Percentiles rank a stretch among this genome's conserved stretches.
These are phyloP conservation scores for Kodamaea kaohsiungensis DNA, from an alignment of 805 yeast genomes.

Conservation along the genomic window DNA sequence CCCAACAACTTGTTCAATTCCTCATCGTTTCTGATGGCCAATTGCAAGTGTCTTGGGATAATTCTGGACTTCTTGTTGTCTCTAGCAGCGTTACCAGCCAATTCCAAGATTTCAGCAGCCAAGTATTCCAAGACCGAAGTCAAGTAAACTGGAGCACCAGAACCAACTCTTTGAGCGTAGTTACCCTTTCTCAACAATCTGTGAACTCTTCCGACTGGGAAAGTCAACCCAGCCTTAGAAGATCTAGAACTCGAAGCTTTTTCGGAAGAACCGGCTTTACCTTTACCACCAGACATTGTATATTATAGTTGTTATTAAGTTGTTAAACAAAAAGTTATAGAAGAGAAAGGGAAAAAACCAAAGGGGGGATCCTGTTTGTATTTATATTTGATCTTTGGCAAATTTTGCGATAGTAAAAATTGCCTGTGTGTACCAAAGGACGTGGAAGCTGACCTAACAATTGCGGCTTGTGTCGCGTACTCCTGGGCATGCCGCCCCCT, in stretches of 20 bases:
- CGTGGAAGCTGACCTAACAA: background rate
- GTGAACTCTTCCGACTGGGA: constrained; percentile 54
- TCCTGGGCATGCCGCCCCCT: background rate
- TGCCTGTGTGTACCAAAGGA: background rate
- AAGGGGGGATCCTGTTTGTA: constrained; percentile 3
- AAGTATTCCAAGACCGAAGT: constrained; percentile 52
- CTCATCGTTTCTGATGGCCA: constrained; percentile 55
- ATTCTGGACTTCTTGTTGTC: constrained; percentile 88
- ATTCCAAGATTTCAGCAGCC: constrained; percentile 52
- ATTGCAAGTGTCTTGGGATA: constrained; percentile 53
- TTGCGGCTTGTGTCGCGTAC: background rate
- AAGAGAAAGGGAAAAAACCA: background rate
- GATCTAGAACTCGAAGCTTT: constrained; percentile 52
- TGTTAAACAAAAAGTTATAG: constrained; percentile 1
- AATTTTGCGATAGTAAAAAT: background rate
- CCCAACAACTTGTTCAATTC: constrained; percentile 52
- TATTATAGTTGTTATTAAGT: background rate
- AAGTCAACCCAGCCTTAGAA: constrained; percentile 50
- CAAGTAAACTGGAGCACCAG: constrained; percentile 54
- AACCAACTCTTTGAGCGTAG: constrained; percentile 54
- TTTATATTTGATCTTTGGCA: constrained; percentile 3
- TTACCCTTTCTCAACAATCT: constrained; percentile 53
- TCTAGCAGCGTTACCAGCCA: constrained; percentile 55
- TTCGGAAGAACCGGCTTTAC: constrained; percentile 49
- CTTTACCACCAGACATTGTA: constrained; percentile 21